Percentiles rank a stretch among this genome's conserved stretches.
Conservation (phyloP, 2,329 filamentous ascomycete species). For the Botryotinia calthae region DNA sequence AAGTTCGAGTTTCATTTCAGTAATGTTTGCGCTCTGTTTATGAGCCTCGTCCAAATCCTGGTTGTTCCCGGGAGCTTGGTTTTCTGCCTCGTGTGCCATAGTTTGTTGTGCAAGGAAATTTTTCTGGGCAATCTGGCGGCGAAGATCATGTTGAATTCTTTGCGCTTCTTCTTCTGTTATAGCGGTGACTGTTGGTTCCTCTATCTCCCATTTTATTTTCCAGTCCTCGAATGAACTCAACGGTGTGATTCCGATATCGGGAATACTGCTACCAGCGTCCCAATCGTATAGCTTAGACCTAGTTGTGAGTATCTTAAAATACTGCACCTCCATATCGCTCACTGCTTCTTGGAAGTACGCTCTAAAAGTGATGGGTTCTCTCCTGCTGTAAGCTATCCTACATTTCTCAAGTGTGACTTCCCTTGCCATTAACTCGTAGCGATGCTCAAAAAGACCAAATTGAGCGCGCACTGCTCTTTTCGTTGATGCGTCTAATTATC, state of each 20-base stretch:
- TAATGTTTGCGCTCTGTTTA: rapidly evolving
- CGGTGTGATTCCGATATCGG: not conserved
- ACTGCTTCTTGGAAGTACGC: not conserved
- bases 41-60: not conserved
- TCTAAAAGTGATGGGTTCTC: not conserved
- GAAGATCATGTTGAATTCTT: not conserved
- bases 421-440: not conserved
- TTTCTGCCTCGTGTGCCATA: not conserved
- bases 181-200: not conserved
- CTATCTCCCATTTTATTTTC: not conserved
- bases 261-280: not conserved
- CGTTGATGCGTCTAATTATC: not conserved
- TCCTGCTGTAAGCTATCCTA: not conserved
- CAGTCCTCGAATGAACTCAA: not conserved
- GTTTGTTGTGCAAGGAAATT: not conserved
- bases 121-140: not conserved
- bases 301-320: not conserved
- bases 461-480: not conserved
- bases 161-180: not conserved
- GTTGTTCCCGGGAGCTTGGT: not conserved
- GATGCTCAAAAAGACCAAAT: not conserved
- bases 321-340: not conserved
- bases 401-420: not conserved
- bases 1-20: not conserved
- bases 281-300: not conserved